phyloP scores from a whole-genome alignment of 1,284 basidiomycete genomes.

The Earliella scabrosa region DNA sequence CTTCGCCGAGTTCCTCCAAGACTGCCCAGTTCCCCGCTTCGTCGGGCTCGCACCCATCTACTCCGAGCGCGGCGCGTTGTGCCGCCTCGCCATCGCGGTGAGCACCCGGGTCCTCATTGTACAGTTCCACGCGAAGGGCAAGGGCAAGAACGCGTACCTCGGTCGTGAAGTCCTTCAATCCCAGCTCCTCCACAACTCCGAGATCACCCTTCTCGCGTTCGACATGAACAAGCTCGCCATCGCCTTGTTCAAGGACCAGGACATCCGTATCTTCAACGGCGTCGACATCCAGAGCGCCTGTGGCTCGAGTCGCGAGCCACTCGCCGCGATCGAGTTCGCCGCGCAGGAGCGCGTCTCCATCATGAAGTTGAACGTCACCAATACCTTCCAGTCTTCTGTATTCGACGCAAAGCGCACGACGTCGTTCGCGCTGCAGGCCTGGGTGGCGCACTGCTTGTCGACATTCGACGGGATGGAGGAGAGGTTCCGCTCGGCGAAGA shows the following conservation, averaged over 20 bases:
- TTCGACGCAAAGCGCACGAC: constrained; percentile 20
- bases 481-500: constrained; percentile 22
- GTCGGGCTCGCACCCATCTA: constrained; percentile 37
- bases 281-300: constrained; percentile 57
- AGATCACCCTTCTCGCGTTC: constrained; percentile 42
- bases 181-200: constrained; percentile 31
- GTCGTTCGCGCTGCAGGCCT: constrained; percentile 30
- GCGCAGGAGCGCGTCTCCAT: constrained; percentile 42
- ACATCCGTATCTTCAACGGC: constrained; percentile 43
- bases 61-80: constrained; percentile 27
- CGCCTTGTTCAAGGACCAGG: constrained; percentile 45
- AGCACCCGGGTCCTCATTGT: constrained; percentile 29
- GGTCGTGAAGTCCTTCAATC: constrained; percentile 30
- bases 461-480: constrained; percentile 31
- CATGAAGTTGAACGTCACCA: constrained; percentile 44
- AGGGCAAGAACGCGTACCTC: constrained; percentile 20
- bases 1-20: constrained; percentile 20
- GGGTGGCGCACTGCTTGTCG: constrained; percentile 30
- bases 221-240: constrained; percentile 47
- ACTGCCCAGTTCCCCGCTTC: constrained; percentile 15
- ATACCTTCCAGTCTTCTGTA: constrained; percentile 38
- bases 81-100: constrained; percentile 32
- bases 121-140: constrained; percentile 29
- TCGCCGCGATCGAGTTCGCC: constrained; percentile 47
- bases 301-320: constrained; percentile 40